These are phyloP conservation scores for Vachellia collinsii DNA, from an alignment of 306 rosid genomes.

Conservation along the genomic window DNA sequence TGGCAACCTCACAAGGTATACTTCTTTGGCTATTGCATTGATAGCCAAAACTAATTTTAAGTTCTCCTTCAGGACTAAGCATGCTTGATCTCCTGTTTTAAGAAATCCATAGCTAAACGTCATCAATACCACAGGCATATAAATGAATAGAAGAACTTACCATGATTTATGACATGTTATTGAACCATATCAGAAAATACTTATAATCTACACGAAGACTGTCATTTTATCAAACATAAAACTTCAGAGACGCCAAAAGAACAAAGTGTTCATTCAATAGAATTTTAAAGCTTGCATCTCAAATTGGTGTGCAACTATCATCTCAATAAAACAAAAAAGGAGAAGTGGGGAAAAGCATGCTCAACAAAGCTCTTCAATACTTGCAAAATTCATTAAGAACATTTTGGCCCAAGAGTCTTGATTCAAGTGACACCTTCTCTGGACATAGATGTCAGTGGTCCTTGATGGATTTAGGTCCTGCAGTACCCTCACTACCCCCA, in stretches of 20 bases:
- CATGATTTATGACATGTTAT: slow-evolving; percentile 2
- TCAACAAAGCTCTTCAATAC: background rate
- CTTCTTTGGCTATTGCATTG: slow-evolving; percentile 65
- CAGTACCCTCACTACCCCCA: background rate
- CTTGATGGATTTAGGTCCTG: background rate
- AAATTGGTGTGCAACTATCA: slow-evolving; percentile 19
- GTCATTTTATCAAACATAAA: background rate
- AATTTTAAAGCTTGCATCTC: slow-evolving; percentile 28
- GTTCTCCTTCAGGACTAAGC: slow-evolving; percentile 75
- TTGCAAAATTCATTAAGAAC: background rate
- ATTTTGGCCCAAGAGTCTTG: background rate
- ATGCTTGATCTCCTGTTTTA: slow-evolving; percentile 48
- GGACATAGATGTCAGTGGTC: background rate
- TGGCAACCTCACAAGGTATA: slow-evolving; percentile 47
- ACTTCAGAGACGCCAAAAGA: slow-evolving; percentile 9
- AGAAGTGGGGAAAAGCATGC: background rate
- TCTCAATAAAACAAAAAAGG: slow-evolving; percentile 2
- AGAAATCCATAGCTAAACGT: slow-evolving; percentile 37
- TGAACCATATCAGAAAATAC: slow-evolving; percentile 7
- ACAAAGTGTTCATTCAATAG: background rate
- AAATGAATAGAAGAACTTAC: slow-evolving; percentile 6
- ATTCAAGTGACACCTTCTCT: background rate
- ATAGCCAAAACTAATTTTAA: slow-evolving; percentile 93
- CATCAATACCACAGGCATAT: slow-evolving; percentile 28
- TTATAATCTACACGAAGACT: background rate